A percentile compares a stretch with the other conserved stretches of the same genome.
Evolutionary conservation across 345 rosid genomes (phyloP).

Genomic region (Heritiera littoralis): DNA sequence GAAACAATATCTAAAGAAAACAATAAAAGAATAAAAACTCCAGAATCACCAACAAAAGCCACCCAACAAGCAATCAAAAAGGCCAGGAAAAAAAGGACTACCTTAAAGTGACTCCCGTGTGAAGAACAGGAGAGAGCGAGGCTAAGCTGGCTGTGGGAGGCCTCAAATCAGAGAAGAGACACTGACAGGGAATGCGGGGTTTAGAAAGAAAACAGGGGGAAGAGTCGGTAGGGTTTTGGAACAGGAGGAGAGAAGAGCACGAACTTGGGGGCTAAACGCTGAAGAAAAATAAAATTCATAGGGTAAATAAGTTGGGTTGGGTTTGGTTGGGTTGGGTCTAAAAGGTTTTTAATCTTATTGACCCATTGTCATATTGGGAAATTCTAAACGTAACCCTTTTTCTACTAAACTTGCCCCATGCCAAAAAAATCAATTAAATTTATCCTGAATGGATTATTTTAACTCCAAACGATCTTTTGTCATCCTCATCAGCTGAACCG

Average conservation of each 20-base stretch:
- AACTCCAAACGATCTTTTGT: too few species aligned
- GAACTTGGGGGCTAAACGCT: background rate
- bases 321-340: background rate
- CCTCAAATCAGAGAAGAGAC: background rate
- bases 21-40: background rate
- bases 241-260: too few species aligned
- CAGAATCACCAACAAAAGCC: background rate
- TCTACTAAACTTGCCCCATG: too few species aligned
- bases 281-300: too few species aligned
- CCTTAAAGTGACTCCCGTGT: background rate
- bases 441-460: too few species aligned
- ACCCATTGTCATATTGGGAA: too few species aligned
- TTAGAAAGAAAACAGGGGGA: background rate
- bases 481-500: too few species aligned
- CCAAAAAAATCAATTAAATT: too few species aligned
- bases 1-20: slow-evolving; percentile 6
- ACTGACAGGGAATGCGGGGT: background rate
- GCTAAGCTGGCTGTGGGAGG: background rate
- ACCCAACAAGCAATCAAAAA: background rate
- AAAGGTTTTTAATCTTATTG: too few species aligned
- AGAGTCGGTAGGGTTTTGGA: background rate
- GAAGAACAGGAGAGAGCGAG: background rate
- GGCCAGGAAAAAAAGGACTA: background rate
- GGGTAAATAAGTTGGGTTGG: background rate
- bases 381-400: too few species aligned